Evolutionary conservation across 257 asterid genomes (phyloP).

Genomic region (Henckelia pumila): DNA sequence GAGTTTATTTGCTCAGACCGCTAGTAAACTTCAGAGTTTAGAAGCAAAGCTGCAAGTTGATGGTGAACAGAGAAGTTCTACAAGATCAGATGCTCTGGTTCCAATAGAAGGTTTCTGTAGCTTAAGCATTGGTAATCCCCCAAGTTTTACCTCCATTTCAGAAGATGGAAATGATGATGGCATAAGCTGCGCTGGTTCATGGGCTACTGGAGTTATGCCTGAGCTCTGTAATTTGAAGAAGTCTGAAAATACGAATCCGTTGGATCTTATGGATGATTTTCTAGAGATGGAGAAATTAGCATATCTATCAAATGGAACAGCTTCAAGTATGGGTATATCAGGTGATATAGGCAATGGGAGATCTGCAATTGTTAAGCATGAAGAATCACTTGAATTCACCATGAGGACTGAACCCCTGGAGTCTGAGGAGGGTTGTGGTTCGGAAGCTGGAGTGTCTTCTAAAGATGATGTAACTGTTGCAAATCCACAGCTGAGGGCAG

Average conservation of each 20-base stretch:
- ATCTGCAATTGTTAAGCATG: background rate
- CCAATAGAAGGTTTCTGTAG: slow-evolving; percentile 39
- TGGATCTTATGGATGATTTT: slow-evolving; percentile 94
- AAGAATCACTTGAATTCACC: background rate
- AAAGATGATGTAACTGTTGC: slow-evolving; percentile 27
- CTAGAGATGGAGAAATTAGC: slow-evolving; percentile 99
- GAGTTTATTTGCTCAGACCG: slow-evolving; percentile 70
- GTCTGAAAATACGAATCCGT: slow-evolving; percentile 56
- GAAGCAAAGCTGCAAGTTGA: slow-evolving; percentile 65
- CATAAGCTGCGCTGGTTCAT: slow-evolving; percentile 72
- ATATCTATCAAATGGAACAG: slow-evolving; percentile 41
- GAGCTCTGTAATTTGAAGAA: slow-evolving; percentile 66
- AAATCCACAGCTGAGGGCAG: slow-evolving; percentile 36
- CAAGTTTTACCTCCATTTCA: slow-evolving; percentile 67
- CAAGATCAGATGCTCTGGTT: slow-evolving; percentile 33
- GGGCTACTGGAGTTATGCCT: slow-evolving; percentile 56
- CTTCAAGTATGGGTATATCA: slow-evolving; percentile 34
- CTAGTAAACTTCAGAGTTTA: slow-evolving; percentile 67
- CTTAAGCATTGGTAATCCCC: slow-evolving; percentile 49
- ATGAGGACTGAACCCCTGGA: slow-evolving; percentile 14
- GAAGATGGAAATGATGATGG: slow-evolving; percentile 83
- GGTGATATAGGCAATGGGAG: slow-evolving; percentile 27
- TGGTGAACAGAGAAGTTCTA: slow-evolving; percentile 51
- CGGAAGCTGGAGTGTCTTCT: slow-evolving; percentile 30
- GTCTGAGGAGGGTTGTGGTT: slow-evolving; percentile 28